Evolutionary conservation across 129 eudicot genomes (phyloP).

Genomic region (Centella asiatica): DNA sequence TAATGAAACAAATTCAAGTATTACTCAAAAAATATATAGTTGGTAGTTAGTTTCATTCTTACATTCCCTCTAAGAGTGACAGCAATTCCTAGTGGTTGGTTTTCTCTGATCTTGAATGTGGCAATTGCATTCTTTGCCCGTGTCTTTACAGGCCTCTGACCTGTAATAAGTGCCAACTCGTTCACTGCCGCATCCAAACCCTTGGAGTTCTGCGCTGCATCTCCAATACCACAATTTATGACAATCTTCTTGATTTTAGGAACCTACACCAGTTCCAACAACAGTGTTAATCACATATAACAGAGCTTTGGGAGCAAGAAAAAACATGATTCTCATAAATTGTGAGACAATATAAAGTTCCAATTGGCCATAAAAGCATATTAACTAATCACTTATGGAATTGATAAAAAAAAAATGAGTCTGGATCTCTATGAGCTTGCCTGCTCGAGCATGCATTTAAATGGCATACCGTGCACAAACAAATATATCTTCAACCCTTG

Average conservation of each 20-base stretch:
- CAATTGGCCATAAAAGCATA: no score
- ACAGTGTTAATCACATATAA: conserved; percentile 1
- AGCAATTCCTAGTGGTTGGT: conserved; percentile 70
- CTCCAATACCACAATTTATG: conserved; percentile 95
- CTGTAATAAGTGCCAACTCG: conserved; percentile 83
- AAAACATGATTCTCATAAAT: neutral
- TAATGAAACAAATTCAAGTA: neutral
- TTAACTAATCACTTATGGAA: no score
- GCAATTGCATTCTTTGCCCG: conserved; percentile 92
- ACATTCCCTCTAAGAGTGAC: conserved; percentile 89
- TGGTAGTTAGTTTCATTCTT: conserved; percentile 17
- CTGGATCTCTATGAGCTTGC: neutral
- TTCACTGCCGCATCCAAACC: conserved; percentile 88
- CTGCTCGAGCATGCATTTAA: neutral
- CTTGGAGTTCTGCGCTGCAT: conserved; percentile 89
- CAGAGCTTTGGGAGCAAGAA: neutral
- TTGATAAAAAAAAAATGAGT: no score
- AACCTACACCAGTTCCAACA: conserved; percentile 32
- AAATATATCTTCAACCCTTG: neutral
- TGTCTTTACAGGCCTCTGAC: conserved; percentile 91
- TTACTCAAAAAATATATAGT: neutral
- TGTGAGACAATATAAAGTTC: neutral
- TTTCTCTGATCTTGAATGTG: conserved; percentile 77
- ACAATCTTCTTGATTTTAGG: conserved; percentile 79
- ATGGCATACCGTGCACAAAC: neutral